Base-by-base conservation (phyloP, 2,329 filamentous ascomycete genomes). In the Onygenales sp. region DNA sequence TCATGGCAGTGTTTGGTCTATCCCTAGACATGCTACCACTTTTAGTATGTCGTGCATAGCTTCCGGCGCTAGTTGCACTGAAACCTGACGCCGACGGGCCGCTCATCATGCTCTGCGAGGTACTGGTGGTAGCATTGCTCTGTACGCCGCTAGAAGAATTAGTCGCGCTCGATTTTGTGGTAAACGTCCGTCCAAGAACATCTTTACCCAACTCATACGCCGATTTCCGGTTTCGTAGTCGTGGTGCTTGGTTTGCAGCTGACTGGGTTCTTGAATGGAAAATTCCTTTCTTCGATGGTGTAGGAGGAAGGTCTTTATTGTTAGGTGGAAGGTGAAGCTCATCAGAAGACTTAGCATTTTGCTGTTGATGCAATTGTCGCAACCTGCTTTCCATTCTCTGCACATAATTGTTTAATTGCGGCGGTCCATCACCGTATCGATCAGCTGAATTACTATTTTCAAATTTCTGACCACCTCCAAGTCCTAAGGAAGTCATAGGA, bases 11-110 rank as follows among this genome's bases (percentile, higher is more conserved):
- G 69, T 63, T 76, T 49, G 63, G 77, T 65, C 69, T 74, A 66
- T 68, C 66, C 34, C 62, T 58, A 34, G 57, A 60, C 50, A 65
- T 61, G 36, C 61, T 65, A 33, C 61, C 64, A 56, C 54, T 65
- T 51, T 69, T 70, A 59, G 85, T 86, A 63, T 87, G 87, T 56
- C 91, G 83, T 33, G 90, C 91, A 58, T 94, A 82, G 70, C 92
- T 97, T 52, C 91, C 93, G 13, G 93, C 93, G 70, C 93, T 97
- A 13, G 93, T 97, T 49, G 90, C 88, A 67, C 92, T 97, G 70
- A 96, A 89, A 10, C 81, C 92, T 49, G 91, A 85, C 0, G 93
- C 93, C 51, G 93, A 97, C 51, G 82, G 79, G 2, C 92, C 93
- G 67, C 92, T 97, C 92, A 96, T 96, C 43, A 98, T 70, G 63